phyloP scores from a whole-genome alignment of 371 early-diverging fungal species.

The Quaeritorhiza haematococci region DNA sequence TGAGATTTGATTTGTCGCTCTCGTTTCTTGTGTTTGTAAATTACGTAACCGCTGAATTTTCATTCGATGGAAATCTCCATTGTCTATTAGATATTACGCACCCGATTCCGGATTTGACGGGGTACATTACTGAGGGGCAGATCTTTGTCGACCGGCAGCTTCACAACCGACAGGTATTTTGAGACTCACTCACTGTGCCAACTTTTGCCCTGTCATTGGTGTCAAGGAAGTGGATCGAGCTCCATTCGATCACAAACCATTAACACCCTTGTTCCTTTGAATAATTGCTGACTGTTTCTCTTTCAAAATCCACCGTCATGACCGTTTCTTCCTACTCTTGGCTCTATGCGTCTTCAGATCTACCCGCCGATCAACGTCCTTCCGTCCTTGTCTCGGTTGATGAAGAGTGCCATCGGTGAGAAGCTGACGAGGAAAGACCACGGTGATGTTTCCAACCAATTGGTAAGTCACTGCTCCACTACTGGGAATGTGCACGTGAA shows the following conservation, averaged over 20 bases:
- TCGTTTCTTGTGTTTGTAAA: neutral
- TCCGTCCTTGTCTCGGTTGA: slow-evolving; percentile 98
- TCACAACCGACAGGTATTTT: slow-evolving; percentile 83
- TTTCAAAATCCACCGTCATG: neutral
- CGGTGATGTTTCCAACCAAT: slow-evolving; percentile 99
- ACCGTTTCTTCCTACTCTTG: neutral
- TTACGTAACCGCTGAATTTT: neutral
- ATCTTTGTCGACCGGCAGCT: slow-evolving; percentile 99
- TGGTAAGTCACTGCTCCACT: slow-evolving; percentile 48
- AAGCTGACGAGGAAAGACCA: slow-evolving; percentile 99
- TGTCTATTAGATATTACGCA: slow-evolving; percentile 93
- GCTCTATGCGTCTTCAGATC: slow-evolving; percentile 70
- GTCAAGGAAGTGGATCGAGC: too few relatives aligned
- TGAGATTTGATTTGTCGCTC: neutral
- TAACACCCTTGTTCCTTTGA: neutral
- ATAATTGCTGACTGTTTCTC: neutral
- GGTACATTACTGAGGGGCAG: slow-evolving; percentile 99
- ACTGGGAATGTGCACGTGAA: too few relatives aligned
- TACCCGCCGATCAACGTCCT: slow-evolving; percentile 99
- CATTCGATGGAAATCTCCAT: neutral
- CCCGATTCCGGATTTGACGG: slow-evolving; percentile 99
- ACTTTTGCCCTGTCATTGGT: too few relatives aligned
- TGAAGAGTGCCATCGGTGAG: slow-evolving; percentile 99
- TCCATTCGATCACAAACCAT: neutral
- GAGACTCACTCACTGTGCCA: too few relatives aligned